phyloP scores from a whole-genome alignment of 176 grass and related monocot species.

The Aegilops bicornis region DNA sequence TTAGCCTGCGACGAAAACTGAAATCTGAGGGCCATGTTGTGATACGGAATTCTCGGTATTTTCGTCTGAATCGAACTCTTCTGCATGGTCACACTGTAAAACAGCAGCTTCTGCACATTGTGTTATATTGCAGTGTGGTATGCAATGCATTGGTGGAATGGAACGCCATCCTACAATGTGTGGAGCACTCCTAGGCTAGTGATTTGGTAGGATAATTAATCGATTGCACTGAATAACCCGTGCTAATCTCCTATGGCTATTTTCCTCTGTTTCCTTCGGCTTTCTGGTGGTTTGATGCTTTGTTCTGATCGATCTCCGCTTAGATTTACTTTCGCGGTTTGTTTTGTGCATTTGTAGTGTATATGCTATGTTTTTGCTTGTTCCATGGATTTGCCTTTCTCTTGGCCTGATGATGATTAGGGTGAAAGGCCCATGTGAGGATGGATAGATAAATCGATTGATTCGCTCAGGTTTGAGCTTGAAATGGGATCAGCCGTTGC shows the following conservation, averaged over 20 bases:
- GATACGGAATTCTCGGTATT: background rate
- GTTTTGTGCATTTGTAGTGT: background rate
- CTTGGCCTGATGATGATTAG: background rate
- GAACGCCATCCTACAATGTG: background rate
- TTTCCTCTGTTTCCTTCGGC: background rate
- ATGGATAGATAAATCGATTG: background rate
- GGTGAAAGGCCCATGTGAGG: background rate
- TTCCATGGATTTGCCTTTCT: background rate
- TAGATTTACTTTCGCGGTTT: background rate
- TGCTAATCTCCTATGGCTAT: background rate
- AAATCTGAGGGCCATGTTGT: conserved; percentile 32
- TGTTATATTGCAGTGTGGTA: conserved; percentile 1
- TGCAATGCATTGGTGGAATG: background rate
- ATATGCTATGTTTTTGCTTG: background rate
- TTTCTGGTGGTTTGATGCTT: background rate
- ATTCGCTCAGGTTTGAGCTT: background rate
- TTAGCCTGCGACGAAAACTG: conserved; percentile 15
- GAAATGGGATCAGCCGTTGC: background rate
- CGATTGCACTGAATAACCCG: background rate
- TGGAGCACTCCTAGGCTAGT: background rate
- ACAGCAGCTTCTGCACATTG: background rate
- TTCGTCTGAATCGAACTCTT: background rate
- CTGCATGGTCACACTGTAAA: background rate
- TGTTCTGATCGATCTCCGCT: background rate
- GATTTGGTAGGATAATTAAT: background rate